phyloP scores from a whole-genome alignment of 148 eudicot species.

The Diospyros lotus region DNA sequence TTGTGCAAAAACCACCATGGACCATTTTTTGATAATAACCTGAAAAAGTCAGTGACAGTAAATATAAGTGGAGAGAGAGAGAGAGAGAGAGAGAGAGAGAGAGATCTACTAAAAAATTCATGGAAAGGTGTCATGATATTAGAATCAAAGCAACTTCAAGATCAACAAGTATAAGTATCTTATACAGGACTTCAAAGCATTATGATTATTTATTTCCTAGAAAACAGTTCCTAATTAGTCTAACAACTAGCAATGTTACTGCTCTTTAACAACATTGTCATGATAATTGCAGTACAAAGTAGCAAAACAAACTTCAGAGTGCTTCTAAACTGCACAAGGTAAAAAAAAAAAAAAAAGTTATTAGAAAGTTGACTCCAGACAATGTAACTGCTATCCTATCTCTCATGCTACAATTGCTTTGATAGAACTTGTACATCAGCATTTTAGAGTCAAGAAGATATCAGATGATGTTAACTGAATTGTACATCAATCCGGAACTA shows the following conservation, averaged over 20 bases:
- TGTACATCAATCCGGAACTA: no score
- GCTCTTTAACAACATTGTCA: not conserved
- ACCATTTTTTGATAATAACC: conserved; percentile 51
- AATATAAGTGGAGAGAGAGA: not conserved
- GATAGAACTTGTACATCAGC: not conserved
- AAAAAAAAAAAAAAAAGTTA: not conserved
- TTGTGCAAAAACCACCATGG: conserved; percentile 92
- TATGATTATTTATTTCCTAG: not conserved
- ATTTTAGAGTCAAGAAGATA: not conserved
- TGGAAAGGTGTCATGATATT: not conserved
- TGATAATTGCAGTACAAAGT: not conserved
- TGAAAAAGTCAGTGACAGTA: conserved; percentile 19
- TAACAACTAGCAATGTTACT: not conserved
- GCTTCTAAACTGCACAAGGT: not conserved
- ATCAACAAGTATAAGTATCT: not conserved
- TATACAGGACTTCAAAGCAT: not conserved
- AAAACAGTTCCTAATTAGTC: not conserved
- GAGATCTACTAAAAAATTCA: no score
- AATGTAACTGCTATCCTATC: not conserved
- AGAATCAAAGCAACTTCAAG: not conserved
- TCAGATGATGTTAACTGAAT: no score
- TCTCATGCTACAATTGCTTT: not conserved
- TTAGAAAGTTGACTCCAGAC: not conserved
- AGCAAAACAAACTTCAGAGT: not conserved
- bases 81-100: not conserved